phyloP scores from a whole-genome alignment of 164 flowering plant species.

The Magnolia kwangsiensis region DNA sequence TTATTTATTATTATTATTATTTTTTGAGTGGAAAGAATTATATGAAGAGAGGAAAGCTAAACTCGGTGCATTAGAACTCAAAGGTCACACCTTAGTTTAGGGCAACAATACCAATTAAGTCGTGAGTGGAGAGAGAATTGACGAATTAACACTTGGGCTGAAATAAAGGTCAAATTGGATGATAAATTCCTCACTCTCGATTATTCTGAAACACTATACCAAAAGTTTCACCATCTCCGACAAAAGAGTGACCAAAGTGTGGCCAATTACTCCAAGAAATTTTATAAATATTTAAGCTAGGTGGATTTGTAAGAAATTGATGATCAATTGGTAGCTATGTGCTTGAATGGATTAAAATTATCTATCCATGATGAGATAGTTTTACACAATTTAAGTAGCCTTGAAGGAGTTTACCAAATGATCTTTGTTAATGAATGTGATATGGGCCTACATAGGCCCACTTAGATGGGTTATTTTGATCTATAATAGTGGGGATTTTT shows the following conservation, averaged over 20 bases:
- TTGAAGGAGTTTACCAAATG: background rate
- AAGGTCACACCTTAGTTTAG: background rate
- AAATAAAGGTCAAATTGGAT: background rate
- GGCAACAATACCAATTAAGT: background rate
- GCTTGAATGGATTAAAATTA: constrained; percentile 6
- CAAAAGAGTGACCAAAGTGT: background rate
- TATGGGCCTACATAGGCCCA: too few relatives aligned
- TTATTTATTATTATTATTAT: too few relatives aligned
- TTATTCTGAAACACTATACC: background rate
- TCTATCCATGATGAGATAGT: background rate
- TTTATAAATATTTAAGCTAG: background rate
- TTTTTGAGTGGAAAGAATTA: background rate
- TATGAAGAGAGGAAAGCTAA: background rate
- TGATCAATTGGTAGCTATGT: constrained; percentile 4
- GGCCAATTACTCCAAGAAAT: background rate
- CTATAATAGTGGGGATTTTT: too few relatives aligned
- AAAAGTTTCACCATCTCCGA: background rate
- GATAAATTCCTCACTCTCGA: background rate
- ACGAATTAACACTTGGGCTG: background rate
- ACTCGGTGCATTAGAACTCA: background rate
- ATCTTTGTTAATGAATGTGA: too few relatives aligned
- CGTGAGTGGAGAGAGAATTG: background rate
- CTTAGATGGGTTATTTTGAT: too few relatives aligned
- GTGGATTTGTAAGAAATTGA: constrained; percentile 7
- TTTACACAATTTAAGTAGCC: background rate